Evolutionary conservation across 2,329 filamentous ascomycete genomes (phyloP), one percentile per base, ranked within the genome.

Genomic region (Hypoxylon sp.): DNA sequence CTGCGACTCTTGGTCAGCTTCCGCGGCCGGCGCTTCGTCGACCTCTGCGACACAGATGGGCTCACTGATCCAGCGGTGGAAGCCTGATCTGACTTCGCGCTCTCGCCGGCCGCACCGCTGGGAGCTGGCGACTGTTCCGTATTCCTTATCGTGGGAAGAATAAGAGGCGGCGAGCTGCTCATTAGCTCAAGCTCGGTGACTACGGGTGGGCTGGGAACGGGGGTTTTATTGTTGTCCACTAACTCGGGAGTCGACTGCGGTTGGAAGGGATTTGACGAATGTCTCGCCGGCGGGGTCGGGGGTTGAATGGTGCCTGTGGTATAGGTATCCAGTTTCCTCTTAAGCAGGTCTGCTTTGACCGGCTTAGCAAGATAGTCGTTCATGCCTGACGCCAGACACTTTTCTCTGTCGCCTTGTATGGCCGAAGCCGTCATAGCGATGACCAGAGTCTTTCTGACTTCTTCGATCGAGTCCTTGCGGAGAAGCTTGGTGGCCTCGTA

Each of bases 381-480:
- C 94, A 98, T 98, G 40, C 94, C 94, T 1, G 92, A 91, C 46
- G 92, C 91, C n/a, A 97, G 79, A 67, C 94, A 97, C 76, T 96
- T 97, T 73, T 98, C 94, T 43, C 93, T 83, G 72, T 98, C 94
- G 15, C 94, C 94, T 72, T 95, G 90, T 60, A 98, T 98, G 2
- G 94, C 94, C 21, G 89, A 93, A 1, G 94, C 94, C 1, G 94
- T 98, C 94, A 98, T 97, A 51, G 94, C 94, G 67, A 98, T 97
- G 45, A 98, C 90, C n/a, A 97, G 80, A 1, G 96, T 86, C 63
- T 91, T 88, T 48, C 91, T 83, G 9, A 98, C 91, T 6, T 84
- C 83, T 29, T 92, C 88, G 56, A 92, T 84, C 0, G 85, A 73
- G 72, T 97, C 92, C 65, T 86, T 85, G 8, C 93, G 88, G 40